Evolutionary conservation across 2,329 filamentous ascomycete genomes (phyloP).

Genomic region (Calcarisporium arbuscula): DNA sequence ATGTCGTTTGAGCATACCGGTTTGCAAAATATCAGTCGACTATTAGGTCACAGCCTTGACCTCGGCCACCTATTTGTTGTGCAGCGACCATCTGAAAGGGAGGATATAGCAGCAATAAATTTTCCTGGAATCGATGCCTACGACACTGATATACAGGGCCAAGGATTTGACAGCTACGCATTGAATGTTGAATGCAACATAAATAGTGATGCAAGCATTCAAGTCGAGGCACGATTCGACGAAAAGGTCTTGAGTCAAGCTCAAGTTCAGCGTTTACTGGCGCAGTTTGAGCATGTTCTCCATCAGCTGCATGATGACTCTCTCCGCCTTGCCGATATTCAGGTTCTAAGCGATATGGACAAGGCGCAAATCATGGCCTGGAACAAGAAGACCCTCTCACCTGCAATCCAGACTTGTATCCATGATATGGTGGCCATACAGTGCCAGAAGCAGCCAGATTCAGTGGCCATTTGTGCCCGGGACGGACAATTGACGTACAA

Average conservation of each 20-base stretch:
- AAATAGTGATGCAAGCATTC: neutral
- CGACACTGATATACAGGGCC: neutral
- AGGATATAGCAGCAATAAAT: neutral
- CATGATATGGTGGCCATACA: too few relatives aligned
- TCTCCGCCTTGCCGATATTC: neutral
- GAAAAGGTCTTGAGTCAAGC: too few relatives aligned
- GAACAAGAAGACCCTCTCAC: neutral
- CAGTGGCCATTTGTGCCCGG: constrained; percentile 4
- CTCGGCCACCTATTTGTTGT: neutral
- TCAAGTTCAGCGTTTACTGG: too few relatives aligned
- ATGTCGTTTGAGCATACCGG: neutral
- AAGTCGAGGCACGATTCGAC: neutral
- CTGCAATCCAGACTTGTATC: too few relatives aligned
- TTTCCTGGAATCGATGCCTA: neutral
- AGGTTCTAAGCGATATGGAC: neutral
- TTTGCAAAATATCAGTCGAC: neutral
- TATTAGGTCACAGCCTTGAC: neutral
- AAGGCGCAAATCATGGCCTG: neutral
- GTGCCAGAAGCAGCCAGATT: too few relatives aligned
- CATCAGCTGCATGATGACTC: neutral
- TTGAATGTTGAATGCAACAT: neutral
- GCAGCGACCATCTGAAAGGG: too few relatives aligned
- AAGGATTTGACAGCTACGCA: neutral
- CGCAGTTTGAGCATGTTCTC: neutral
- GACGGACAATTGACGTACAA: constrained; percentile 4